phyloP scores from a whole-genome alignment of 2,329 filamentous ascomycete species.

The Talaromyces albobiverticillius region DNA sequence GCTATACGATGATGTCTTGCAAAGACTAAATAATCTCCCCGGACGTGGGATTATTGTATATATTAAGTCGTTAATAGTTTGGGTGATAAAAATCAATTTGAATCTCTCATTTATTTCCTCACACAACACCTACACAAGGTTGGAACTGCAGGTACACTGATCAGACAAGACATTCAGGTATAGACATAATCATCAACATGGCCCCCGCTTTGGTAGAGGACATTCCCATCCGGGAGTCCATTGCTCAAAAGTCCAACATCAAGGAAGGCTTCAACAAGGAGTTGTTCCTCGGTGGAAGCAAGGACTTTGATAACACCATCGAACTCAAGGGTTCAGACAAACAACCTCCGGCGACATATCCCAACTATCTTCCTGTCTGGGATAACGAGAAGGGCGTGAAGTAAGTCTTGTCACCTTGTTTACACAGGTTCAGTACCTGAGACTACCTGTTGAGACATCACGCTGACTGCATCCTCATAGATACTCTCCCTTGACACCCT shows the following conservation, averaged over 20 bases:
- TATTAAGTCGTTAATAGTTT: too few relatives aligned
- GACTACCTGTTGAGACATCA: not conserved
- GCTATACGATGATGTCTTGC: conserved; percentile 1
- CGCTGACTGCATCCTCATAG: conserved; percentile 27
- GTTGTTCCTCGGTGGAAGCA: conserved; percentile 29
- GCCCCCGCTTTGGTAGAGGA: conserved; percentile 32
- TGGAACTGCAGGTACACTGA: too few relatives aligned
- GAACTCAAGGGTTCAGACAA: conserved; percentile 55
- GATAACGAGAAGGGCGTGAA: conserved; percentile 49
- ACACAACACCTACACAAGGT: too few relatives aligned
- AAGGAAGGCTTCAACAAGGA: conserved; percentile 37
- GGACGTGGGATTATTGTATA: too few relatives aligned
- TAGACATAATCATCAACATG: conserved; percentile 21
- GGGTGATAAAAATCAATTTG: too few relatives aligned
- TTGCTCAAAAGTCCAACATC: conserved; percentile 25
- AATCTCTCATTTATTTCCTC: too few relatives aligned
- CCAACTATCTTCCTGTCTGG: conserved; percentile 72
- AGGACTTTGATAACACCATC: conserved; percentile 42
- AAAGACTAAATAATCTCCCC: too few relatives aligned
- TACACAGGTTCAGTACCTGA: not conserved
- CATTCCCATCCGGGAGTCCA: conserved; percentile 25
- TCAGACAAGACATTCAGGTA: too few relatives aligned
- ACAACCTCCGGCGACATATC: conserved; percentile 60
- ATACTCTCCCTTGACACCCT: conserved; percentile 63
- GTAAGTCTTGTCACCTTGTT: not conserved